phyloP scores from a whole-genome alignment of 2,329 filamentous ascomycete species.

The Nothopassalora personata region DNA sequence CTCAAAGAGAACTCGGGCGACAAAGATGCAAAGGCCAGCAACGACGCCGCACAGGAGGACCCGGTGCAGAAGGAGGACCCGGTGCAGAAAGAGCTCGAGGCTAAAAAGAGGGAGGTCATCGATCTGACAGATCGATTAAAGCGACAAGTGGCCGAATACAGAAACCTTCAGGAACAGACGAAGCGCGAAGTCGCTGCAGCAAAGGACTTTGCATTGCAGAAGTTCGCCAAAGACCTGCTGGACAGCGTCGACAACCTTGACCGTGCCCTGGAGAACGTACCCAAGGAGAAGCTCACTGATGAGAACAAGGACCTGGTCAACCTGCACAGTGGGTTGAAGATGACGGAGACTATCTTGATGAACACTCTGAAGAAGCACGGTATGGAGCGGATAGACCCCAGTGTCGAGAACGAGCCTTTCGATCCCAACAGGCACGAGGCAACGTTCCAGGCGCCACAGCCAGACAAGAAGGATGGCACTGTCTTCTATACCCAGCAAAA shows the following conservation, averaged over 20 bases:
- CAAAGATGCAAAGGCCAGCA: conserved; percentile 35
- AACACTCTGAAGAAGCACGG: conserved; percentile 89
- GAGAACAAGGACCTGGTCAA: conserved; percentile 76
- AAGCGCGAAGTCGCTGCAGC: conserved; percentile 82
- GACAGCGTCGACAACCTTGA: conserved; percentile 97
- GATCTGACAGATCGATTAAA: conserved; percentile 96
- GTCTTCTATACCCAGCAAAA: conserved; percentile 93
- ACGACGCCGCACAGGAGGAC: conserved; percentile 43
- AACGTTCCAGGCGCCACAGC: conserved; percentile 84
- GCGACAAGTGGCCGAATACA: conserved; percentile 91
- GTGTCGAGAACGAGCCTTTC: conserved; percentile 70
- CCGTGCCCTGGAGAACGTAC: conserved; percentile 76
- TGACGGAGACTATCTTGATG: conserved; percentile 89
- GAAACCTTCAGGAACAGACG: conserved; percentile 93
- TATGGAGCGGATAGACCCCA: conserved; percentile 79
- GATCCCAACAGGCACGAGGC: conserved; percentile 96
- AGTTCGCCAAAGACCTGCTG: conserved; percentile 89
- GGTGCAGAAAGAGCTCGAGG: conserved; percentile 62
- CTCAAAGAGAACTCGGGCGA: conserved; percentile 34
- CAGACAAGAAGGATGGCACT: conserved; percentile 81
- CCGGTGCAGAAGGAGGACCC: conserved; percentile 57
- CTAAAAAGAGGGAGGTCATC: conserved; percentile 64
- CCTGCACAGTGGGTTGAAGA: conserved; percentile 84
- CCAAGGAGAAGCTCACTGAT: conserved; percentile 63
- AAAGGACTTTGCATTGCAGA: conserved; percentile 87